Evolutionary conservation across 2,329 filamentous ascomycete species (phyloP).

Genomic region (Boeremia lycopersici): DNA sequence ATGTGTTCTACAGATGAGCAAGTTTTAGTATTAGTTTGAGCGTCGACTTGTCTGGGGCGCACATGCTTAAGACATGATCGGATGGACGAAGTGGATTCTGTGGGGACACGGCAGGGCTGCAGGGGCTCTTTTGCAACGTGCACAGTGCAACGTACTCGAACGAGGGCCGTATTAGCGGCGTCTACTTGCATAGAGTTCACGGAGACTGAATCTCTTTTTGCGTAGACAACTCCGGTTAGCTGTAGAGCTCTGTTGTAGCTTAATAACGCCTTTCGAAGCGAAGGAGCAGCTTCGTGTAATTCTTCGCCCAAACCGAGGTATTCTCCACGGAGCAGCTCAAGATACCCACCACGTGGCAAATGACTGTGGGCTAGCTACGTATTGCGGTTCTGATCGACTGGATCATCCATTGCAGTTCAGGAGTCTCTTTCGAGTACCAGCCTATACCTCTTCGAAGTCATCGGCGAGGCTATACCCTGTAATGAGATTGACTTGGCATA

Average conservation of each 20-base stretch:
- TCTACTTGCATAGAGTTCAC: not conserved
- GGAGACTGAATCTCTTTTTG: not conserved
- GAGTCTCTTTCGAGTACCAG: not conserved
- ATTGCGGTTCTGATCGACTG: constrained; percentile 1
- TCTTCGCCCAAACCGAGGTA: not conserved
- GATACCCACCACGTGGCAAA: constrained; percentile 4
- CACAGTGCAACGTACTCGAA: constrained; percentile 13
- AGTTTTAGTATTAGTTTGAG: not conserved
- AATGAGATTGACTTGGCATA: not conserved
- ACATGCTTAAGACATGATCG: constrained; percentile 8
- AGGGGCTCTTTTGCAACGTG: constrained; percentile 17
- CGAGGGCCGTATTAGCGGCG: constrained; percentile 3
- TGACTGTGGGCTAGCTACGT: not conserved
- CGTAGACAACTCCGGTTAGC: not conserved
- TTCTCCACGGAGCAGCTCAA: not conserved
- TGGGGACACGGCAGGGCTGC: constrained; percentile 12
- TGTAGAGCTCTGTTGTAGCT: not conserved
- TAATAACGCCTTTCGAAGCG: not conserved
- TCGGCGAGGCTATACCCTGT: constrained; percentile 2
- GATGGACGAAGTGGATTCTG: constrained; percentile 5
- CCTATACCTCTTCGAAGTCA: not conserved
- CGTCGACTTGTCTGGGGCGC: constrained; percentile 3
- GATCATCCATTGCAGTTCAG: constrained; percentile 5
- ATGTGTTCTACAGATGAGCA: not conserved
- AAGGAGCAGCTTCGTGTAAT: no score